Evolutionary conservation across 2,329 filamentous ascomycete species (phyloP), one percentile per base, ranked within the genome.

Genomic region (Colletotrichum eleusines): DNA sequence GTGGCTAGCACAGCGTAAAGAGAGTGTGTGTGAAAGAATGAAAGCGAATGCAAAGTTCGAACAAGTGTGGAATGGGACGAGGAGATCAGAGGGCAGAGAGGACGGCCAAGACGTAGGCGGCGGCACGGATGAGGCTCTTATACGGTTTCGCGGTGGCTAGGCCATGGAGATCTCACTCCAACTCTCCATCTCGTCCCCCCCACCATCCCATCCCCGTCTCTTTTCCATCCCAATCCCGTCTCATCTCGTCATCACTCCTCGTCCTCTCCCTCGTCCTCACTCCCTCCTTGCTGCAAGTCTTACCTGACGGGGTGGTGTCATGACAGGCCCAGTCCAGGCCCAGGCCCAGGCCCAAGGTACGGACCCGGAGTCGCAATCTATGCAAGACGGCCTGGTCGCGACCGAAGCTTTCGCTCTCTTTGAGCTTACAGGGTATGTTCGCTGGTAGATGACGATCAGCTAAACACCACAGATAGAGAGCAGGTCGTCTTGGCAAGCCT

Each of bases 1-100:
- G 69, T 72, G 72, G 28, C 72, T 73, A 66, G 72, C 72, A 73
- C 72, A 72, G 72, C 66, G 64, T 63, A 51, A 71, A 71, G 60
- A 67, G 59, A 73, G 68, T 5, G 40, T 20, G n/a, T 20, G 42
- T n/a, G 42, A 61, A 63, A 57, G 55, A 72, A 63, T 64, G 59
- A 68, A 71, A 62, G 62, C 66, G 72, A 73, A 73, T 66, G 65
- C 20, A n/a, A 73, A 68, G 44, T 62, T 66, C 54, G 64, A 33
- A 67, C 63, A 33, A 58, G 42, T 35, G 58, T 66, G 64, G 61
- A 72, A 72, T 68, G 69, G 50, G 57, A 66, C 42, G 51, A 42
- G 65, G 62, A 72, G 63, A 59, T 58, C 63, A 53, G 68, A 62
- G 42, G 26, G 55, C 55, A 63, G 62, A 63, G 48, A 44, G 23